Percentiles rank a stretch among this genome's conserved stretches.
Evolutionary conservation across 257 asterid genomes (phyloP).

Genomic region (Solanum dulcamara): DNA sequence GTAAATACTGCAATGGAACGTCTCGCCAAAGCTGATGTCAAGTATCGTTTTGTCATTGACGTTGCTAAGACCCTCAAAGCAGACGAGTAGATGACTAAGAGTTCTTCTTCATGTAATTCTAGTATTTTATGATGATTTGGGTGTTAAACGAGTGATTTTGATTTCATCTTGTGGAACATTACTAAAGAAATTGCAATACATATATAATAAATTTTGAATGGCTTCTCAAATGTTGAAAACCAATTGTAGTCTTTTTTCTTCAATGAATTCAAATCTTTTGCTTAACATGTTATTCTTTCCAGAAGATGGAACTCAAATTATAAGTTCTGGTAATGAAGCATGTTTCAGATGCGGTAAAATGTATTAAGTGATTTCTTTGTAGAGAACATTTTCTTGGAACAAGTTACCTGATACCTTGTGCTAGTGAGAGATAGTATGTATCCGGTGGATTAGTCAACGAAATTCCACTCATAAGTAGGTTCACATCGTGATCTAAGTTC

Average conservation of each 20-base stretch:
- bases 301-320: neutral
- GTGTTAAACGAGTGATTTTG: neutral
- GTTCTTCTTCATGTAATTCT: neutral
- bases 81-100: neutral
- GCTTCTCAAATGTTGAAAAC: neutral
- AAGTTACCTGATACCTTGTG: neutral
- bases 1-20: conserved; percentile 48
- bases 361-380: neutral
- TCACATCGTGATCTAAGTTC: too few relatives aligned
- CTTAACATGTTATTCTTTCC: neutral
- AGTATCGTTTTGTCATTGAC: conserved; percentile 47
- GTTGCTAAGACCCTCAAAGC: conserved; percentile 27
- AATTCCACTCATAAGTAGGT: too few relatives aligned
- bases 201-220: neutral
- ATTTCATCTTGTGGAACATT: neutral
- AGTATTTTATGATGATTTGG: neutral
- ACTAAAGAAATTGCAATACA: neutral
- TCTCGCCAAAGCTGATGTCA: conserved; percentile 32
- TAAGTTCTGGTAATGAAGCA: neutral
- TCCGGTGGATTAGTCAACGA: neutral
- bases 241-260: neutral
- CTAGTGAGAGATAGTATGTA: neutral
- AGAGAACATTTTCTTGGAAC: neutral
- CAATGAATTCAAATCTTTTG: neutral
- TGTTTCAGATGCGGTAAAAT: neutral